These are phyloP conservation scores for Thalassiosira allenii DNA, from an alignment of 352 stramenopile genomes.

Conservation along the genomic window DNA sequence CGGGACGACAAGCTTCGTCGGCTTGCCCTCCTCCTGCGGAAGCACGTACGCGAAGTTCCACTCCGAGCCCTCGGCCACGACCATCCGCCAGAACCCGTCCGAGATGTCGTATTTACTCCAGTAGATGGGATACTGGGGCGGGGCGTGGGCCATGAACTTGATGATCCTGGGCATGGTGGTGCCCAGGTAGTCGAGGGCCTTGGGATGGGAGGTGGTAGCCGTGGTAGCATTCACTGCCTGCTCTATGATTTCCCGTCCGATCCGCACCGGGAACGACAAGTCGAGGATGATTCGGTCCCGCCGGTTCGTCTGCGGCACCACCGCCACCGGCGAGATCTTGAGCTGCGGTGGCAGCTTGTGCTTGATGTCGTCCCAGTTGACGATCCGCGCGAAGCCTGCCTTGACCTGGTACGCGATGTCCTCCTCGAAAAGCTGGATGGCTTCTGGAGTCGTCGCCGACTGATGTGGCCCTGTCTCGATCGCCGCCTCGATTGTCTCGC, in stretches of 20 bases:
- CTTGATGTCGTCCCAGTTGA: conserved; percentile 1
- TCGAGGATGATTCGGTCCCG: conserved; percentile 27
- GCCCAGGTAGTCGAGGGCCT: conserved; percentile 13
- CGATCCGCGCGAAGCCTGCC: not conserved
- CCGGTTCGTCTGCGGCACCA: conserved; percentile 5
- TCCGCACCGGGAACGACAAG: conserved; percentile 32
- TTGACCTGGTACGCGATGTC: not conserved
- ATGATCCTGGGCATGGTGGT: conserved; percentile 1
- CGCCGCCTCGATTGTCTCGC: conserved; percentile 10
- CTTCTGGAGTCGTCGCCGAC: not conserved
- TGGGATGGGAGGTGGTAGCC: not conserved
- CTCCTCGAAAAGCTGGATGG: not conserved
- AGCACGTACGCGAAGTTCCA: conserved; percentile 57
- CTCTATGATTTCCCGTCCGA: not conserved
- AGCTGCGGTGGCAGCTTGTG: not conserved
- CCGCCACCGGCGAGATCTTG: conserved; percentile 19
- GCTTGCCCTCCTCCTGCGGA: conserved; percentile 1
- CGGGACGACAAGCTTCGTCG: conserved; percentile 27
- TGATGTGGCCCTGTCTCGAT: not conserved
- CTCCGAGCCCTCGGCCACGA: conserved; percentile 5
- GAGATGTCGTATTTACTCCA: conserved; percentile 35
- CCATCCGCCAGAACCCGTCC: conserved; percentile 45
- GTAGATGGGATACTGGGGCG: not conserved
- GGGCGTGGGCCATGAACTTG: not conserved
- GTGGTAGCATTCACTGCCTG: conserved; percentile 16